Evolutionary conservation across 1,284 basidiomycete genomes (phyloP).

Genomic region (Leccinum solheimii): DNA sequence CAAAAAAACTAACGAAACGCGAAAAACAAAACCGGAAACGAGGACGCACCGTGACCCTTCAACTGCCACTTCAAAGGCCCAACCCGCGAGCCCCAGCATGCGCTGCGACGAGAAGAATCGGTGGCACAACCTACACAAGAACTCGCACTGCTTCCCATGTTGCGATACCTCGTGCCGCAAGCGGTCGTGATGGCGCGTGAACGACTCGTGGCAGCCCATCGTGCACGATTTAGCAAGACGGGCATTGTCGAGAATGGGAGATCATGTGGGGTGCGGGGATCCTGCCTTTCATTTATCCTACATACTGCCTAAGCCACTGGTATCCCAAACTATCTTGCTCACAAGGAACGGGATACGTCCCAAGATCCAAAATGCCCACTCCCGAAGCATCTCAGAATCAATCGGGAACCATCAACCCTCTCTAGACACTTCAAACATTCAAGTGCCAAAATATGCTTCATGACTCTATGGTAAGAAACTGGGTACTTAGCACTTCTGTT

Average conservation of each 20-base stretch:
- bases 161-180: slow-evolving; percentile 7
- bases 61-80: slow-evolving; percentile 6
- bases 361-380: slow-evolving; percentile 19
- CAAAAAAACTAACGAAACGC: neutral
- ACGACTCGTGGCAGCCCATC: slow-evolving; percentile 6
- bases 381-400: slow-evolving; percentile 11
- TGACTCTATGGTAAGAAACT: no score
- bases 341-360: slow-evolving; percentile 16
- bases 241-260: no score
- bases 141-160: slow-evolving; percentile 9
- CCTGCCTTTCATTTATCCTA: slow-evolving; percentile 1
- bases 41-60: slow-evolving; percentile 1
- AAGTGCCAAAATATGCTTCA: neutral
- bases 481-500: no score
- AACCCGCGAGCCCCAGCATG: slow-evolving; percentile 3
- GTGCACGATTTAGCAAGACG: neutral
- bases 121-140: slow-evolving; percentile 3
- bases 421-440: neutral
- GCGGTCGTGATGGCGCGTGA: slow-evolving; percentile 9
- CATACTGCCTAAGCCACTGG: slow-evolving; percentile 24
- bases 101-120: slow-evolving; percentile 5
- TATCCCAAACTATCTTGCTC: slow-evolving; percentile 18
- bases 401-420: slow-evolving; percentile 24
- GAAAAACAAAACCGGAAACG: neutral
- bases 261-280: no score